Base-by-base conservation (phyloP, 1,284 basidiomycete genomes). In the Ceratobasidium sp. region DNA sequence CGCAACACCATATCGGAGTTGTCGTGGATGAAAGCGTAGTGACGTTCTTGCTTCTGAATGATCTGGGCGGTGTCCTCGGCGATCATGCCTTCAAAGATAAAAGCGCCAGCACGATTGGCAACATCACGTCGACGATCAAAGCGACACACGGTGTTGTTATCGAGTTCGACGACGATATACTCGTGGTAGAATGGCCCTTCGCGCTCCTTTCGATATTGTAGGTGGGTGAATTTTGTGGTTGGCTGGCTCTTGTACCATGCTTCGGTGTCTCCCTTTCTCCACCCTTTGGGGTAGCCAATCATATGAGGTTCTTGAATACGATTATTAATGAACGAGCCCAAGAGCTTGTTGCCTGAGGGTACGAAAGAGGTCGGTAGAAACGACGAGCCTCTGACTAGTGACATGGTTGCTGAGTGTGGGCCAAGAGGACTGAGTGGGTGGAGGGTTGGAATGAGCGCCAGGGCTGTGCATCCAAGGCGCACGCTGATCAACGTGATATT, bases 51-150 rank as follows among this genome's bases (percentile, higher is more conserved):
- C 11, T 41, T 54, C 16, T 62, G 16, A 19, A 74, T 64, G 11
- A 64, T 61, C 27, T 74, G 72, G 8, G 72, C 72, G 16, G 46
- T 74, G 19, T 74, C 72, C n/a, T 64, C 72, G 19, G 72, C 59
- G 6, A 11, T 39, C 5, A 64, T 74, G 7, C 59, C 59, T 24
- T 74, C 61, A 7, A 41, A 22, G 8, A 39, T 64, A 16, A 74
- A 63, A 3, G 49, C 61, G 29, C 41, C 37, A 6, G 59, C 59
- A 0, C 72, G 59, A 8, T 37, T 63, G 27, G 54, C 19, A 5
- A 63, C 61, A 31, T 64, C 59, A 5, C 59, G 61, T 29, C 72
- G 46, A 37, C 72, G 72, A 34, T 74, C 72, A 29, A 74, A 74
- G 19, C 72, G 72, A 22, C 72, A 74, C 0, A 64, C 37, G 19